Percentiles rank a stretch among this genome's conserved stretches.
Evolutionary conservation across 208 protist species (phyloP).

Genomic region (Leishmania turanica): DNA sequence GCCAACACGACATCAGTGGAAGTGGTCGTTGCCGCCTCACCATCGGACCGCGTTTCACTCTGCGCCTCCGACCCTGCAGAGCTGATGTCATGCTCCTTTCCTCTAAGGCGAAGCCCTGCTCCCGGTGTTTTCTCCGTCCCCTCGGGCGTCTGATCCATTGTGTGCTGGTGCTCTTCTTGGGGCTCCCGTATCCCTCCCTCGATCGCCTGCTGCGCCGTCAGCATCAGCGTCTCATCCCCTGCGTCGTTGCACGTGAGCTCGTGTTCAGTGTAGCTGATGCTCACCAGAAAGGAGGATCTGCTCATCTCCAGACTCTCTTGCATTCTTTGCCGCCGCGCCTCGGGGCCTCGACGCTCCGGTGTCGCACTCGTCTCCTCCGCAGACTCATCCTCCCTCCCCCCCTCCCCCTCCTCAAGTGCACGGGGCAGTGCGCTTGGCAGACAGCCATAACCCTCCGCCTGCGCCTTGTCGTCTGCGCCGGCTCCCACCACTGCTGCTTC

Average conservation of each 20-base stretch:
- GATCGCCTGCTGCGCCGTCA: conserved; percentile 2
- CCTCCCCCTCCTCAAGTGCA: background rate
- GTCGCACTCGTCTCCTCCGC: background rate
- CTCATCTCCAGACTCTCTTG: background rate
- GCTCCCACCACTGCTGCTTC: background rate
- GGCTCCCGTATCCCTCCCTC: background rate
- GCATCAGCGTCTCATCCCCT: conserved; percentile 9
- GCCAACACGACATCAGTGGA: background rate
- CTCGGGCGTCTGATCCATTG: background rate
- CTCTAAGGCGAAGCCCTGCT: background rate
- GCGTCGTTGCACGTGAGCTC: conserved; percentile 4
- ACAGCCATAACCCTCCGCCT: background rate
- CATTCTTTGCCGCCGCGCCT: background rate
- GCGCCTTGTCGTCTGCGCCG: background rate
- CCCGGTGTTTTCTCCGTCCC: background rate
- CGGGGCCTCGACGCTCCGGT: background rate
- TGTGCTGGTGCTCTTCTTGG: background rate
- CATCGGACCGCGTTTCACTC: background rate
- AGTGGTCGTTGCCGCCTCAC: background rate
- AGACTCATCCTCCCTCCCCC: background rate
- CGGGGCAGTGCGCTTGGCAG: background rate
- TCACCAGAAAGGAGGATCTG: conserved; percentile 7
- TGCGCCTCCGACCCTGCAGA: background rate
- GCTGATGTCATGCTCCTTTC: background rate
- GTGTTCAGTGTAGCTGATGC: background rate